Base-by-base conservation (phyloP, 2,329 filamentous ascomycete genomes). In the Pyrenochaeta sp. region DNA sequence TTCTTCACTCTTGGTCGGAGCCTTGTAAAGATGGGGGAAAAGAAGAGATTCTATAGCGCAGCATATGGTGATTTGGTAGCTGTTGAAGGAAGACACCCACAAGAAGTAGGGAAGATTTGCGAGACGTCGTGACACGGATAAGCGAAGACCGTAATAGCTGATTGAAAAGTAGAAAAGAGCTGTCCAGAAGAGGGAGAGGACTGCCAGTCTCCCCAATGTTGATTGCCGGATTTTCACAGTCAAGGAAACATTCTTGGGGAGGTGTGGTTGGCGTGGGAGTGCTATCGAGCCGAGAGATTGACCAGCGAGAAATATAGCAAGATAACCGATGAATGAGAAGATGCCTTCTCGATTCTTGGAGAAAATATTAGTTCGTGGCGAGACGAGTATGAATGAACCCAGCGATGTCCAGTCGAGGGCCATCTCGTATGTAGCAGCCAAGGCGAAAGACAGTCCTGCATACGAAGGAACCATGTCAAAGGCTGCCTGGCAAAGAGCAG, bases 341-440 rank as follows among this genome's bases (percentile, higher is more conserved):
- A 99, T 80, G 0, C 94, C 94, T 71, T 99, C 94, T 18, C 93
- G 83, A 67, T 99, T 99, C 78, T 91, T 89, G 2, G 90, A 93
- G 5, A 99, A 70, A 10, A 96, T 76, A 60, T 91, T 83, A 0
- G 81, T 84, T 4, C 94, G 85, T 5, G 90, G 89, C 1, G 90
- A 91, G 6, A 88, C 84, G 15, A 99, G 80, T 49, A 97, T 87
- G 67, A 86, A 97, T 7, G 82, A 81, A 63, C 94, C 91, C 20
- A 97, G 79, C n/a, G 77, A 73, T 0, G 90, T 95, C 27, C 56
- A 58, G 38, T 93, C 88, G 7, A 97, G 81, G 1, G 83, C 75
- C 6, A 88, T 67, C 71, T 97, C 88, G 72, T 97, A 96, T 15
- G 77, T 54, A 19, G 84, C 76, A 9, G 80, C 83, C 17, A 96